phyloP scores from a whole-genome alignment of 139 green algal genomes.

The Chlorella sorokiniana region DNA sequence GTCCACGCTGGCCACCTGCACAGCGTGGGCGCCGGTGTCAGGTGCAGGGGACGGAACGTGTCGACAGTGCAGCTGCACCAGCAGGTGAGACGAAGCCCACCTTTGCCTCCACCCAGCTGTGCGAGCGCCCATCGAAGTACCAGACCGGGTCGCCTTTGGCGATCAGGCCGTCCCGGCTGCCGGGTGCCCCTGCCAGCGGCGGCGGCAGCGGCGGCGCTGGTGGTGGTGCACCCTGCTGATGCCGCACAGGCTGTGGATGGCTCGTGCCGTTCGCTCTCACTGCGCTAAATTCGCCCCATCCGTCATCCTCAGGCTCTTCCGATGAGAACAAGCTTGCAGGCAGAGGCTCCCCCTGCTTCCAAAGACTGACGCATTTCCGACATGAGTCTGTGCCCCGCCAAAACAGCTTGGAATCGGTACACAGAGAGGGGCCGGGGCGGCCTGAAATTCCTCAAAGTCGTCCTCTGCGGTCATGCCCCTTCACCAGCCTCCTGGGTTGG shows the following conservation, averaged over 20 bases:
- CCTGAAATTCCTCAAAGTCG: neutral
- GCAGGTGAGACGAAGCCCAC: neutral
- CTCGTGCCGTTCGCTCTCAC: no score
- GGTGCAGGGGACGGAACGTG: no score
- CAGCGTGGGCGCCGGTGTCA: neutral
- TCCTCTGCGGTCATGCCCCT: neutral
- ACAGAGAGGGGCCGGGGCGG: neutral
- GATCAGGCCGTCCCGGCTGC: neutral
- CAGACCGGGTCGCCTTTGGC: neutral
- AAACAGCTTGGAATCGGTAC: no score
- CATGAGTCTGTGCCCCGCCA: no score
- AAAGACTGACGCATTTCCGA: no score
- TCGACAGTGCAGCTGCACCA: neutral
- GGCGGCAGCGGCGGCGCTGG: neutral
- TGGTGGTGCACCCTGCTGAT: neutral
- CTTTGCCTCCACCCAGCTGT: neutral
- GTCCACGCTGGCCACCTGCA: slow-evolving; percentile 2
- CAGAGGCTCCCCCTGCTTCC: no score
- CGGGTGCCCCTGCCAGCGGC: neutral
- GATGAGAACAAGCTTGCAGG: no score
- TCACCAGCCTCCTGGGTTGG: neutral
- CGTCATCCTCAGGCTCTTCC: no score
- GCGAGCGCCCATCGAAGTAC: slow-evolving; percentile 9
- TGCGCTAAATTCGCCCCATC: no score
- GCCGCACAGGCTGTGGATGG: neutral